Percentiles rank a stretch among this genome's conserved stretches.
phyloP scores from a whole-genome alignment of 257 asterid genomes.

The Osmanthus fragrans region DNA sequence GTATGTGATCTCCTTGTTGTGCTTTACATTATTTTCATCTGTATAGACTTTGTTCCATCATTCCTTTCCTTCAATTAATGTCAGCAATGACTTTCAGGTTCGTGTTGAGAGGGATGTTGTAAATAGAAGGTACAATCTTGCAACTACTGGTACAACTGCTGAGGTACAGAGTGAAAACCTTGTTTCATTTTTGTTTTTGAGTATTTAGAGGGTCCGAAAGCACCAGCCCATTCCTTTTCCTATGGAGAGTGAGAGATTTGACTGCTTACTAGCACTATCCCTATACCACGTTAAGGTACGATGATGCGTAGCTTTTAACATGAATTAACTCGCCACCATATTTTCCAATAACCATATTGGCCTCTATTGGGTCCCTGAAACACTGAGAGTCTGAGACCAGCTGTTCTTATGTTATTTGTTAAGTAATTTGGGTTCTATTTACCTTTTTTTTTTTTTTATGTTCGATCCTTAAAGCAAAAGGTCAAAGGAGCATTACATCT shows the following conservation, averaged over 20 bases:
- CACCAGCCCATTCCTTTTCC: background rate
- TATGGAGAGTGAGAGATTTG: background rate
- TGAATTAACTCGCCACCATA: background rate
- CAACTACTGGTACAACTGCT: conserved; percentile 85
- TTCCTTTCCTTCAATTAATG: conserved; percentile 11
- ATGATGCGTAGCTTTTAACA: background rate
- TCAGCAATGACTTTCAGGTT: conserved; percentile 50
- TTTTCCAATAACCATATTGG: background rate
- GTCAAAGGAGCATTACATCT: background rate
- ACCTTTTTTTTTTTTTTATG: no score
- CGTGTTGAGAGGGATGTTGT: conserved; percentile 58
- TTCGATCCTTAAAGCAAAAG: no score
- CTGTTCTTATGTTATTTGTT: background rate
- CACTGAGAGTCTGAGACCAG: background rate
- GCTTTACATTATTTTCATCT: conserved; percentile 15
- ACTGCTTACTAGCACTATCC: background rate
- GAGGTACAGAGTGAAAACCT: conserved; percentile 56
- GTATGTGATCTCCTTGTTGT: conserved; percentile 44
- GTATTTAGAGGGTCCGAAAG: background rate
- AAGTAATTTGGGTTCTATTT: background rate
- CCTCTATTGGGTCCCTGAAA: background rate
- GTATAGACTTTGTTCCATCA: conserved; percentile 9
- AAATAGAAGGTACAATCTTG: conserved; percentile 53
- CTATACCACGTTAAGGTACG: background rate
- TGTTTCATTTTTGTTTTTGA: background rate